Evolutionary conservation across 371 early-diverging fungal species (phyloP).

Genomic region (Nematocida homosporus): DNA sequence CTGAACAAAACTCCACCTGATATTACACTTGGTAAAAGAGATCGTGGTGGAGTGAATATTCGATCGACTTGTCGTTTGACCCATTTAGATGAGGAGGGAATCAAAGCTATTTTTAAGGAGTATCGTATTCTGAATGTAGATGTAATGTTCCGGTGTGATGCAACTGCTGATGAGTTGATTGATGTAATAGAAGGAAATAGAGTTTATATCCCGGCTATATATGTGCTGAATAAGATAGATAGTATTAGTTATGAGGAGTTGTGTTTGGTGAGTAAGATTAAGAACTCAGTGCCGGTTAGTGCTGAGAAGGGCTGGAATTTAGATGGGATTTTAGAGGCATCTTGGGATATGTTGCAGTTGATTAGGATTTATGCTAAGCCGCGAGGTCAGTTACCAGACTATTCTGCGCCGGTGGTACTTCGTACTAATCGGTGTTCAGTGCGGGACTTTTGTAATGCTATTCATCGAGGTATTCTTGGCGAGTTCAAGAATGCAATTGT

Average conservation of each 20-base stretch:
- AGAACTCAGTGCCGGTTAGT: slow-evolving; percentile 89
- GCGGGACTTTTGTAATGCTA: slow-evolving; percentile 91
- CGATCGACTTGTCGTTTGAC: slow-evolving; percentile 71
- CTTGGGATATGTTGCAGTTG: slow-evolving; percentile 65
- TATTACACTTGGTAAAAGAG: slow-evolving; percentile 81
- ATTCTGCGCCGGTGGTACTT: slow-evolving; percentile 86
- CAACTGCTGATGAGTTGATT: slow-evolving; percentile 92
- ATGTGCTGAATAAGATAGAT: slow-evolving; percentile 97
- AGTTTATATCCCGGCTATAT: slow-evolving; percentile 87
- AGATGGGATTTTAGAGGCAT: slow-evolving; percentile 84
- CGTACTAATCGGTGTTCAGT: slow-evolving; percentile 73
- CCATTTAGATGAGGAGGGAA: slow-evolving; percentile 78
- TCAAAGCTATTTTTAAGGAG: slow-evolving; percentile 85
- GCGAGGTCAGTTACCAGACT: slow-evolving; percentile 91
- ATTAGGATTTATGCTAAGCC: slow-evolving; percentile 88
- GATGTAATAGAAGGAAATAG: slow-evolving; percentile 91
- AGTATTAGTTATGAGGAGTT: slow-evolving; percentile 90
- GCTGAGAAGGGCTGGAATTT: slow-evolving; percentile 97
- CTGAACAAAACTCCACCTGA: slow-evolving; percentile 84
- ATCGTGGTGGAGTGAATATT: slow-evolving; percentile 90
- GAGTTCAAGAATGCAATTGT: slow-evolving; percentile 93
- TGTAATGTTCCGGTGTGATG: slow-evolving; percentile 77
- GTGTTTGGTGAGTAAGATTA: slow-evolving; percentile 87
- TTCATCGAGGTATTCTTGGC: slow-evolving; percentile 87
- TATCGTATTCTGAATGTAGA: slow-evolving; percentile 95